Evolutionary conservation across 2,329 filamentous ascomycete species (phyloP), one percentile per base, ranked within the genome.

Genomic region (Oidium heveae): DNA sequence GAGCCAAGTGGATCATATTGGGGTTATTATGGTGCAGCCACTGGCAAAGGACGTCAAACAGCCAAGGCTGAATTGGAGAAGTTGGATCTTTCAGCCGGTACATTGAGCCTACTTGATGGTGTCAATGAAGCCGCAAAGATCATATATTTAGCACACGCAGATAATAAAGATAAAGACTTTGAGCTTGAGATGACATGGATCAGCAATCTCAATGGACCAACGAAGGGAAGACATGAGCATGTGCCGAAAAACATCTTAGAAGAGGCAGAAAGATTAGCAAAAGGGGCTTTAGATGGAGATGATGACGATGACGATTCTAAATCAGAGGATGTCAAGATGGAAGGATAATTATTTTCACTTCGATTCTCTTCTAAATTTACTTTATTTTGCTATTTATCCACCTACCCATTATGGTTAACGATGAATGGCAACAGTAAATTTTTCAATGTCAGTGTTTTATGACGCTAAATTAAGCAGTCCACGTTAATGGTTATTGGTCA

Each of bases 111-210:
- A 57, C 73, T 83, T 65, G 81, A 96, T 65, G 91, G 83, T 53
- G 86, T 98, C 65, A 95, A 94, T 74, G 85, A 96, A 73, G 91
- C 91, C 36, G 91, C 91, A 55, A 75, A 87, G 58, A 98, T 98
- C 70, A 96, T 98, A 70, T 93, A 95, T 68, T 79, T 94, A 57
- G 88, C 89, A 52, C 91, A 98, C 67, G 91, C 96, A 68, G 91
- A 98, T 69, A 96, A 89, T 75, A 96, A 96, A 73, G 91, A 96
- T 71, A 98, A 98, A 75, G 91, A 96, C 60, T 98, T 96, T 65
- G 91, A 98, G 78, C 74, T 98, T 57, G 91, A 98, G 73, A 93
- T 98, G 87, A 94, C 86, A 57, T 98, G 91, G 91, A 85, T 96
- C 68, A 95, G 87, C 69, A 78, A 76, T 54, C 69, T 80, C 51